These are phyloP conservation scores for Cucurbita pepo DNA, from an alignment of 306 rosid species.

Conservation along the genomic window DNA sequence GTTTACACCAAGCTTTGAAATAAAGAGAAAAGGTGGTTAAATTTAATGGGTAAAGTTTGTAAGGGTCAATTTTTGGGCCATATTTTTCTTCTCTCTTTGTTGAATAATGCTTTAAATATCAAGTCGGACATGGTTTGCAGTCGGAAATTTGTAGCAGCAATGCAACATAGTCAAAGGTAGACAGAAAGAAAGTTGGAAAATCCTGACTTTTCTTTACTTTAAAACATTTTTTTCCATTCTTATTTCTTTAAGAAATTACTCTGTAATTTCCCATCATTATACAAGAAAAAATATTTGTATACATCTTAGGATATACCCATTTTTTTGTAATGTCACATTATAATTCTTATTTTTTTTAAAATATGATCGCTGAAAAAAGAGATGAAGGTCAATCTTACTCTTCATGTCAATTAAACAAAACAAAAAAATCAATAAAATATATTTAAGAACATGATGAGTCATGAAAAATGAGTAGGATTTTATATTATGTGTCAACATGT, in stretches of 20 bases:
- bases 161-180: not conserved
- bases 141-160: conserved; percentile 3
- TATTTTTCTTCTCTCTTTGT: conserved; percentile 4
- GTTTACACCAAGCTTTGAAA: no score
- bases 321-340: no score
- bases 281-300: no score
- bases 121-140: conserved; percentile 19
- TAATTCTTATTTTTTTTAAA: no score
- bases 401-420: not conserved
- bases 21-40: no score
- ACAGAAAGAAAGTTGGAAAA: conserved; percentile 27
- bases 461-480: not conserved
- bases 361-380: no score
- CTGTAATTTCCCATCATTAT: not conserved
- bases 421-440: no score
- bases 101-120: conserved; percentile 12
- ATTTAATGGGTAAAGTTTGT: no score
- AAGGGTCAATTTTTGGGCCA: conserved; percentile 18
- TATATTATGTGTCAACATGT: not conserved
- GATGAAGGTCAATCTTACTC: no score
- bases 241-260: not conserved
- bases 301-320: no score
- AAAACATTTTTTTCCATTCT: not conserved
- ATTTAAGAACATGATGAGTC: no score
- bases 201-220: conserved; percentile 9